Evolutionary conservation across 805 yeast genomes (phyloP).

Genomic region (Kodamaea neixiangensis): DNA sequence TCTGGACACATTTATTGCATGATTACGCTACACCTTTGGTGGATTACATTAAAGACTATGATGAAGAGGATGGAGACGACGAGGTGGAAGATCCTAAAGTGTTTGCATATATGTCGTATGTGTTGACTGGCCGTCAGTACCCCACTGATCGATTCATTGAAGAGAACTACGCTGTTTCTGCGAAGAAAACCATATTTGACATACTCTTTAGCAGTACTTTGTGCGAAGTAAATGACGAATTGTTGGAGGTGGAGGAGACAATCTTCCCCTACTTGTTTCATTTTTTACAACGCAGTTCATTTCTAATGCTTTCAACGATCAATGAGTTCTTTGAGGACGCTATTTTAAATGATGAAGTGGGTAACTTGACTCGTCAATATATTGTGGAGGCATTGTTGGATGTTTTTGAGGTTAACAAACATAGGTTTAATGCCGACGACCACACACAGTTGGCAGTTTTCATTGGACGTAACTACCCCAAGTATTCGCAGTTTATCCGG

Average conservation of each 20-base stretch:
- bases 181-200: slow-evolving; percentile 14
- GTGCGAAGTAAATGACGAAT: not conserved
- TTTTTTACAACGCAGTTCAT: slow-evolving; percentile 56
- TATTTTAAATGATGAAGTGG: slow-evolving; percentile 55
- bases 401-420: slow-evolving; percentile 41
- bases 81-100: slow-evolving; percentile 16
- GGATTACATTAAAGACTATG: slow-evolving; percentile 48
- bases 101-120: slow-evolving; percentile 61
- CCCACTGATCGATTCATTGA: slow-evolving; percentile 63
- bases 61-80: slow-evolving; percentile 13
- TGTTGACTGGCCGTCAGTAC: slow-evolving; percentile 75
- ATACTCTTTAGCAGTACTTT: slow-evolving; percentile 14
- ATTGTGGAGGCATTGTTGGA: slow-evolving; percentile 73
- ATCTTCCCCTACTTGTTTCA: slow-evolving; percentile 67
- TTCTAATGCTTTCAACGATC: slow-evolving; percentile 63
- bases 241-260: not conserved
- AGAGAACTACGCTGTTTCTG: slow-evolving; percentile 13
- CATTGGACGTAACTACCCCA: slow-evolving; percentile 77
- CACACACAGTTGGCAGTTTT: slow-evolving; percentile 58
- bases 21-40: slow-evolving; percentile 75
- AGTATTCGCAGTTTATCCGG: slow-evolving; percentile 79
- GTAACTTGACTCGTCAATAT: slow-evolving; percentile 67
- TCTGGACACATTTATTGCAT: slow-evolving; percentile 67
- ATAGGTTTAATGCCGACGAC: slow-evolving; percentile 24
- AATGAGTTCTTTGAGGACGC: slow-evolving; percentile 86